Conservation (phyloP, 2,329 filamentous ascomycete species). For the Dactylellina sp. region DNA sequence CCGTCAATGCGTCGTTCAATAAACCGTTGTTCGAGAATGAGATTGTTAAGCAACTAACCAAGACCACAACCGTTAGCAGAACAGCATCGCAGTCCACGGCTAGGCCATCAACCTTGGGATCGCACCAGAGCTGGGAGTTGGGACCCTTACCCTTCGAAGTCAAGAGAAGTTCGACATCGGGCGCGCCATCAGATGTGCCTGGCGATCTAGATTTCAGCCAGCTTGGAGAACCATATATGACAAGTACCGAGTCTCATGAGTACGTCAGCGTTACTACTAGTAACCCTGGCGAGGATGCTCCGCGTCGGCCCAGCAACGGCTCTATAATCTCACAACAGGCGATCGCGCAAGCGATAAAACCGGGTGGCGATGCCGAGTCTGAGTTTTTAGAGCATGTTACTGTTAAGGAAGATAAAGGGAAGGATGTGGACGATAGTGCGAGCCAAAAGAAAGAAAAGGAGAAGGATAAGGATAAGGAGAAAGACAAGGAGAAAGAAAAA, state of each 20-base stretch:
- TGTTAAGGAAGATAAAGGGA: constrained; percentile 58
- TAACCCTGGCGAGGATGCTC: constrained; percentile 33
- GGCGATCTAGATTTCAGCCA: constrained; percentile 49
- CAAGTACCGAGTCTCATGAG: constrained; percentile 45
- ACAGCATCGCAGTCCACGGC: constrained; percentile 54
- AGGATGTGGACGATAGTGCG: constrained; percentile 63
- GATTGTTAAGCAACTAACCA: constrained; percentile 43
- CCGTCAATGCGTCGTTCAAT: constrained; percentile 41
- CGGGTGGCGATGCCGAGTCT: constrained; percentile 50
- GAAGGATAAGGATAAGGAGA: constrained; percentile 59
- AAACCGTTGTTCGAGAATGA: constrained; percentile 52
- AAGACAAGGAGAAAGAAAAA: constrained; percentile 62
- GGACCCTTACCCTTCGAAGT: constrained; percentile 48
- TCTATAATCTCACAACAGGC: constrained; percentile 55
- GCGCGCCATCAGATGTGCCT: constrained; percentile 15
- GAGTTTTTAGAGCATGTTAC: constrained; percentile 47
- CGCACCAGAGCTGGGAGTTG: constrained; percentile 48
- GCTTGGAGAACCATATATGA: constrained; percentile 54
- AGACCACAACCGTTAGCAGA: constrained; percentile 46
- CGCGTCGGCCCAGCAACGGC: constrained; percentile 35
- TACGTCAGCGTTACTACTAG: constrained; percentile 52
- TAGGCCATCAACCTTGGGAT: constrained; percentile 34
- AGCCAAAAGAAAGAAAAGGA: constrained; percentile 61
- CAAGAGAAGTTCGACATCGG: constrained; percentile 29
- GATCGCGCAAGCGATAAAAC: constrained; percentile 57